Conservation (phyloP, 257 asterid species). For the Handroanthus guayacan region DNA sequence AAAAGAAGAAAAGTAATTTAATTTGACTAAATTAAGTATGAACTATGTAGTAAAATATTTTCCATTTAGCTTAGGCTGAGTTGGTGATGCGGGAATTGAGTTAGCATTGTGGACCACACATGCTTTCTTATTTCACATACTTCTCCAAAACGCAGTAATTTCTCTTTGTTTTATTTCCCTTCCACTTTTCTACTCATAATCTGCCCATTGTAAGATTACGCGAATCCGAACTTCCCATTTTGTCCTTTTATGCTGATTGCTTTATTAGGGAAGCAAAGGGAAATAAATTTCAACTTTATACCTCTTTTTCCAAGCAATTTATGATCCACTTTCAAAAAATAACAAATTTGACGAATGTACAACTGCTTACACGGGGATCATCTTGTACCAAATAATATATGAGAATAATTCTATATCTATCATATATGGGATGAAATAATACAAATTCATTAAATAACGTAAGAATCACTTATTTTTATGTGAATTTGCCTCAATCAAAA, state of each 20-base stretch:
- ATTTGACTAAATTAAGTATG: not conserved
- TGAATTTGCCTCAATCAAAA: too few species aligned
- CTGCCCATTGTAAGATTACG: not conserved
- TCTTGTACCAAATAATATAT: too few species aligned
- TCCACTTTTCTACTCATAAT: not conserved
- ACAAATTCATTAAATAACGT: too few species aligned
- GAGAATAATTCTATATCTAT: too few species aligned
- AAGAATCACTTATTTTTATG: too few species aligned
- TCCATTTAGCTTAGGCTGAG: not conserved
- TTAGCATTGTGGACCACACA: constrained; percentile 44
- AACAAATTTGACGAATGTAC: too few species aligned
- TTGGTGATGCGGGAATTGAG: constrained; percentile 33
- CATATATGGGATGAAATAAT: too few species aligned
- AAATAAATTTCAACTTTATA: not conserved
- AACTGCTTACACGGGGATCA: too few species aligned
- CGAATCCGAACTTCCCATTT: not conserved
- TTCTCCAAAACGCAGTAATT: constrained; percentile 38
- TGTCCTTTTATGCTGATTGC: not conserved
- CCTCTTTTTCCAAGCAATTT: not conserved
- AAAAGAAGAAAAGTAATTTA: not conserved
- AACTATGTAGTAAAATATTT: not conserved
- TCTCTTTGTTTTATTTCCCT: constrained; percentile 15
- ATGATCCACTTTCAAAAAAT: too few species aligned
- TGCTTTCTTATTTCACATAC: constrained; percentile 51
- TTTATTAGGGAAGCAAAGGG: not conserved